These are phyloP conservation scores for Candida golubevii DNA, from an alignment of 805 yeast genomes.

Conservation along the genomic window DNA sequence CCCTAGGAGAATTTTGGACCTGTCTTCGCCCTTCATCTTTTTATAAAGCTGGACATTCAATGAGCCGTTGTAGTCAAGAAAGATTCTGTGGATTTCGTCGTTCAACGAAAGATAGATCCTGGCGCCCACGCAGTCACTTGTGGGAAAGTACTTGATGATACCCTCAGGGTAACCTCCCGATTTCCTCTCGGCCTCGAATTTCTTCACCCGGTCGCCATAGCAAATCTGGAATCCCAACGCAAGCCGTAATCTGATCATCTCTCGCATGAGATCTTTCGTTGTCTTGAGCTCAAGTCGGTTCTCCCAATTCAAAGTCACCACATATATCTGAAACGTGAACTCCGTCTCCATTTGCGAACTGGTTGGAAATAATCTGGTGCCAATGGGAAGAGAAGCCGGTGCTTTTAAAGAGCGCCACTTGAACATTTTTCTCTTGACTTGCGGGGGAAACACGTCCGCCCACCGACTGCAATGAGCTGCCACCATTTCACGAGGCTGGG, in stretches of 20 bases:
- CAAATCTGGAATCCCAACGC: conserved; percentile 90
- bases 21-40: conserved; percentile 11
- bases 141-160: conserved; percentile 54
- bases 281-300: conserved; percentile 48
- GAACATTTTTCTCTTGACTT: conserved; percentile 59
- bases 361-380: conserved; percentile 74
- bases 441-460: conserved; percentile 83
- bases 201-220: conserved; percentile 61
- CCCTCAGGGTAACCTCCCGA: conserved; percentile 50
- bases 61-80: conserved; percentile 65
- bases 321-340: conserved; percentile 80
- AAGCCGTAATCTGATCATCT: conserved; percentile 80
- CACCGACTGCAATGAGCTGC: conserved; percentile 59
- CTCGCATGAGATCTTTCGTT: conserved; percentile 62
- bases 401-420: conserved; percentile 93
- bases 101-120: conserved; percentile 73
- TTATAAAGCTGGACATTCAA: conserved; percentile 75
- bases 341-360: conserved; percentile 62
- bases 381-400: conserved; percentile 88
- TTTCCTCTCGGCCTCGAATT: conserved; percentile 58
- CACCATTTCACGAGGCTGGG: conserved; percentile 41
- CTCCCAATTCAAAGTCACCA: conserved; percentile 62
- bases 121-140: conserved; percentile 45
- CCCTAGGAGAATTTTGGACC: conserved; percentile 13
- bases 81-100: conserved; percentile 81